Base-by-base conservation (phyloP, 1,284 basidiomycete species). In the Leccinum solheimii region DNA sequence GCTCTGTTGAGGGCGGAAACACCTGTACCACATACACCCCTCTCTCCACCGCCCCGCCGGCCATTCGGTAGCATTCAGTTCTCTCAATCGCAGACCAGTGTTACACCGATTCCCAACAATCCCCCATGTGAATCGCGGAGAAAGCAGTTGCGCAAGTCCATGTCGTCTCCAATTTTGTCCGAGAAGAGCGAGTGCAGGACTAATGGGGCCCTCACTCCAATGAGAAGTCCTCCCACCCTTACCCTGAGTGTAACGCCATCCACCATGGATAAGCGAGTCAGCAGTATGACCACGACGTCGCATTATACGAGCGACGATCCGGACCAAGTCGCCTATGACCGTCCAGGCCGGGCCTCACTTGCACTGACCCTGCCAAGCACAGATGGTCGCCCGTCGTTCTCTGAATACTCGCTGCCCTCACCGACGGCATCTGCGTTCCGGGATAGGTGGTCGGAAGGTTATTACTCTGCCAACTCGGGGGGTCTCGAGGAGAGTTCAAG, bases 361-460 rank as follows among this genome's bases (percentile, higher is more conserved):
- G 69, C 75, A 32, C 61, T 77, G 43, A 74, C 72, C 43, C 48
- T 74, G 8, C 64, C 61, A 21, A 72, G 67, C 57, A 74, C 66
- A 59, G 72, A 66, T 63, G 77, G 71, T 34, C 73, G 78, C 38
- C 79, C 76, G 13, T 87, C 86, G 19, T 66, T 84, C 32, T 87
- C 85, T 7, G 82, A 85, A 57, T 86, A 86, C 69, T 78, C 79
- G 14, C 76, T 78, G 56, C 76, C 81, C 4, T 91, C 88, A 3
- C 89, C 89, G 1, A 87, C 88, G 1, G 84, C 81, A 14, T 90
- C 88, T 26, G 87, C 86, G 13, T 91, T 91, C 75, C 83, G 84
- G 34, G 87, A 90, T 65, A 67, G 72, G 54, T 72, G 64, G 62
- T 69, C 72, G 5, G 71, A 74, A 32, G 70, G 63, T 49, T 76